Percentiles rank a stretch among this genome's conserved stretches.
Conservation (phyloP, 2,329 filamentous ascomycete species). For the Cryoendolithus antarcticus region DNA sequence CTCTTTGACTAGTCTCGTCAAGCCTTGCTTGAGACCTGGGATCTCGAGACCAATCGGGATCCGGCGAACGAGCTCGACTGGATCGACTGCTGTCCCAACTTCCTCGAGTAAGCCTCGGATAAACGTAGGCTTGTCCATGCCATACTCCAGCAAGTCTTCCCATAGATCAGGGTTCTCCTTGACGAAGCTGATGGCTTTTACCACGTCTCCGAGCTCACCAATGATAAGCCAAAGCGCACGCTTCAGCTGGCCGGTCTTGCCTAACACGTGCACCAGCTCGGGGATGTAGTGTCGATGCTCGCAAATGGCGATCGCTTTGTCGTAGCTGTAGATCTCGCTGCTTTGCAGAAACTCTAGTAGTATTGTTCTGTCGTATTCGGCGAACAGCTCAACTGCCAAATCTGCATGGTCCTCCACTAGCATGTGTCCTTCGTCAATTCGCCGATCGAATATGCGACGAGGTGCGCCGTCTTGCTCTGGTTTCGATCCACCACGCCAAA, state of each 20-base stretch:
- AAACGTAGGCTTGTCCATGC: slow-evolving; percentile 94
- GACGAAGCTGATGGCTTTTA: slow-evolving; percentile 84
- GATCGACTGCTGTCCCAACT: slow-evolving; percentile 86
- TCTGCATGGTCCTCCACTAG: slow-evolving; percentile 78
- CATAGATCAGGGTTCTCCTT: slow-evolving; percentile 88
- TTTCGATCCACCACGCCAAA: slow-evolving; percentile 56
- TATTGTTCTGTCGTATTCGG: slow-evolving; percentile 64
- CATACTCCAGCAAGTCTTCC: slow-evolving; percentile 89
- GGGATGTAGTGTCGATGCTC: slow-evolving; percentile 70
- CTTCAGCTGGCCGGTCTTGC: slow-evolving; percentile 89
- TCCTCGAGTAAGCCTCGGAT: slow-evolving; percentile 86
- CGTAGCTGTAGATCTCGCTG: slow-evolving; percentile 70
- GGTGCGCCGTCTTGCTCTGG: slow-evolving; percentile 16
- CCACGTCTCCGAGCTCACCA: slow-evolving; percentile 80
- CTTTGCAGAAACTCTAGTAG: slow-evolving; percentile 84
- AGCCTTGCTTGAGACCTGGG: slow-evolving; percentile 73
- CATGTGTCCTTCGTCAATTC: slow-evolving; percentile 45
- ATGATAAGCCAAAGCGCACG: slow-evolving; percentile 86
- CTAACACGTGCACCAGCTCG: slow-evolving; percentile 90
- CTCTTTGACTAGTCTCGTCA: slow-evolving; percentile 85
- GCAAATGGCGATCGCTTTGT: slow-evolving; percentile 64
- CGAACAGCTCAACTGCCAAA: slow-evolving; percentile 74
- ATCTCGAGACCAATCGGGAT: slow-evolving; percentile 93
- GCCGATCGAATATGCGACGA: slow-evolving; percentile 16
- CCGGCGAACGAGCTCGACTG: slow-evolving; percentile 74